Evolutionary conservation across 805 yeast genomes (phyloP).

Genomic region (Yarrowia sp.): DNA sequence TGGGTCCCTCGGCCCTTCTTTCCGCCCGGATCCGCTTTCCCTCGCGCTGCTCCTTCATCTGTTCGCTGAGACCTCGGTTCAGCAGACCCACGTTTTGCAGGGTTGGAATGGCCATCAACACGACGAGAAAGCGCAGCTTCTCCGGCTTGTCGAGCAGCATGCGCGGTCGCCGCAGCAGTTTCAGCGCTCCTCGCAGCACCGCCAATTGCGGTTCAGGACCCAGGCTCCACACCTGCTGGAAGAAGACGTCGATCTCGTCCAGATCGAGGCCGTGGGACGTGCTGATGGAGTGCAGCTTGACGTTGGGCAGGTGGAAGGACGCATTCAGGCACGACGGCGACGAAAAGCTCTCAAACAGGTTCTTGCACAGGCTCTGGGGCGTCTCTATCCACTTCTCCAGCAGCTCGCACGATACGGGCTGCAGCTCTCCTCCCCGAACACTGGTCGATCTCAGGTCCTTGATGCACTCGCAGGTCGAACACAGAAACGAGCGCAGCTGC

Average conservation of each 20-base stretch:
- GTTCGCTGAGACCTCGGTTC: conserved; percentile 1
- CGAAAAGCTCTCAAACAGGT: conserved; percentile 11
- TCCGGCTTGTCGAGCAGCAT: conserved; percentile 1
- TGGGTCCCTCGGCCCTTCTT: neutral
- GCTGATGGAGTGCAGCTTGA: conserved; percentile 1
- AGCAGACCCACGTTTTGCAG: neutral
- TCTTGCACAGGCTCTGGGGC: neutral
- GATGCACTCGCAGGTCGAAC: neutral
- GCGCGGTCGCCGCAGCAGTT: neutral
- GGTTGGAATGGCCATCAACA: conserved; percentile 5
- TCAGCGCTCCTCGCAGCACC: conserved; percentile 1
- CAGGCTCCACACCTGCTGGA: conserved; percentile 5
- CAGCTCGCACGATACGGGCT: neutral
- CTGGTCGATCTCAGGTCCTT: conserved; percentile 5
- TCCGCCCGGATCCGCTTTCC: neutral
- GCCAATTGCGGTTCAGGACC: conserved; percentile 6
- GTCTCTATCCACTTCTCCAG: conserved; percentile 1
- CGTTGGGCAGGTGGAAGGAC: neutral
- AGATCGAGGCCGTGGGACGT: conserved; percentile 14
- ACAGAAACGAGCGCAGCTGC: conserved; percentile 4
- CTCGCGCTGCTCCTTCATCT: neutral
- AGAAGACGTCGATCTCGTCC: conserved; percentile 16
- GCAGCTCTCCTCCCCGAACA: neutral
- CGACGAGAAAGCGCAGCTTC: neutral
- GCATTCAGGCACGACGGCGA: conserved; percentile 13